Evolutionary conservation across 1,139 yeast genomes (phyloP).

Genomic region (Saccharomyces pastorianus): DNA sequence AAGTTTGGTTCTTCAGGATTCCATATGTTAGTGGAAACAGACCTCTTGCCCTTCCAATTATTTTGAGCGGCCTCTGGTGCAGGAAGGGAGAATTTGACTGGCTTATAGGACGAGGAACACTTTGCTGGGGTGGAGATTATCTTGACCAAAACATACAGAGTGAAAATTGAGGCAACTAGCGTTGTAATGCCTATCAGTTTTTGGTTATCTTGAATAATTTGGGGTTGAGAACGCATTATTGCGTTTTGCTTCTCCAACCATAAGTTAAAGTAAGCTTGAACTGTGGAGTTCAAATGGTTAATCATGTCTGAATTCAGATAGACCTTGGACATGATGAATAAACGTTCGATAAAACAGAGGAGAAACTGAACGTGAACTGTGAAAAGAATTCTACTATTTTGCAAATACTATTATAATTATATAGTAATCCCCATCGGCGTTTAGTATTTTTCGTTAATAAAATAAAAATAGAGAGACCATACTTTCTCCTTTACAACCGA

Average conservation of each 20-base stretch:
- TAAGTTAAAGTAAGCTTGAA: conserved; percentile 21
- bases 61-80: conserved; percentile 81
- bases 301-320: conserved; percentile 23
- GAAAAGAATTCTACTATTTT: not conserved
- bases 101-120: conserved; percentile 28
- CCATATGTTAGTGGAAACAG: conserved; percentile 42
- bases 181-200: conserved; percentile 16
- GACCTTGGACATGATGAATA: conserved; percentile 15
- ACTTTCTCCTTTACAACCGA: not conserved
- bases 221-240: conserved; percentile 13
- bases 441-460: not conserved
- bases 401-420: not conserved
- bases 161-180: conserved; percentile 14
- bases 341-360: not conserved
- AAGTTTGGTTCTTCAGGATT: conserved; percentile 50
- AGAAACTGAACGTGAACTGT: not conserved
- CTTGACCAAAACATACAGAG: conserved; percentile 15
- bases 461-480: not conserved
- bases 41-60: conserved; percentile 85
- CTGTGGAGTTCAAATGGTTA: conserved; percentile 23
- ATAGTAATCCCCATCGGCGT: not conserved
- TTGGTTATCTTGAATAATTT: conserved; percentile 11
- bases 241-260: conserved; percentile 17
- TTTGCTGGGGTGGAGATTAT: conserved; percentile 12
- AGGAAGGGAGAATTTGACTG: conserved; percentile 45